Percentiles rank a stretch among this genome's conserved stretches.
Evolutionary conservation across 2,329 filamentous ascomycete species (phyloP).

Genomic region (Coleophoma eucalyptorum): DNA sequence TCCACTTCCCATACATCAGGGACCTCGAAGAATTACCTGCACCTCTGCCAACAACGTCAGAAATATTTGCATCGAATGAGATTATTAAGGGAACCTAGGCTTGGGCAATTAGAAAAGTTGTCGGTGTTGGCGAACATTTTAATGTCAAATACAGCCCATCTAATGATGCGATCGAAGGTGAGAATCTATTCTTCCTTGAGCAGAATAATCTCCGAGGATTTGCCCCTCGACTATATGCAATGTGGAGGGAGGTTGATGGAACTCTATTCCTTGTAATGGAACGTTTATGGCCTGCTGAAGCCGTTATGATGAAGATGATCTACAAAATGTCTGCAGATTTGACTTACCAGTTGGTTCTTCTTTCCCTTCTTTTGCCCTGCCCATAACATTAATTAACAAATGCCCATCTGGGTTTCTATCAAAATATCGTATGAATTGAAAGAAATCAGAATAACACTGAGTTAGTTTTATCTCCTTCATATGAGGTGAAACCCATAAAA

Average conservation of each 20-base stretch:
- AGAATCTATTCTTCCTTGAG: slow-evolving; percentile 11
- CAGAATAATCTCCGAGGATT: slow-evolving; percentile 2
- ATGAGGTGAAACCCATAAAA: too few relatives aligned
- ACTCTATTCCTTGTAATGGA: not conserved
- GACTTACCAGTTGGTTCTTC: too few relatives aligned
- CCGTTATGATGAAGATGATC: slow-evolving; percentile 10
- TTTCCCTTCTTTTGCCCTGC: too few relatives aligned
- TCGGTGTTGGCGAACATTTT: slow-evolving; percentile 9
- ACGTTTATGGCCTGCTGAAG: slow-evolving; percentile 5
- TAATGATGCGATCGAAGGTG: slow-evolving; percentile 8
- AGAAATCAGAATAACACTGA: too few relatives aligned
- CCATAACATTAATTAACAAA: too few relatives aligned
- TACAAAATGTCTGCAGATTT: too few relatives aligned
- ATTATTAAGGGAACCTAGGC: slow-evolving; percentile 5
- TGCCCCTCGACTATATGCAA: slow-evolving; percentile 11
- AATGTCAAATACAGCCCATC: slow-evolving; percentile 10
- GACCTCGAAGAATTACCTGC: slow-evolving; percentile 2
- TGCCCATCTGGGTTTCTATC: too few relatives aligned
- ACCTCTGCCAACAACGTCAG: slow-evolving; percentile 2
- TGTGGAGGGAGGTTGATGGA: slow-evolving; percentile 9
- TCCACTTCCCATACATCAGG: slow-evolving; percentile 4
- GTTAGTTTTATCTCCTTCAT: too few relatives aligned
- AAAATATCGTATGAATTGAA: too few relatives aligned
- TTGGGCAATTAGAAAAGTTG: slow-evolving; percentile 7
- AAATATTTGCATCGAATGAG: slow-evolving; percentile 6